Evolutionary conservation across 768 basidiomycete species (phyloP).

Genomic region (Rubroboletus satanas): DNA sequence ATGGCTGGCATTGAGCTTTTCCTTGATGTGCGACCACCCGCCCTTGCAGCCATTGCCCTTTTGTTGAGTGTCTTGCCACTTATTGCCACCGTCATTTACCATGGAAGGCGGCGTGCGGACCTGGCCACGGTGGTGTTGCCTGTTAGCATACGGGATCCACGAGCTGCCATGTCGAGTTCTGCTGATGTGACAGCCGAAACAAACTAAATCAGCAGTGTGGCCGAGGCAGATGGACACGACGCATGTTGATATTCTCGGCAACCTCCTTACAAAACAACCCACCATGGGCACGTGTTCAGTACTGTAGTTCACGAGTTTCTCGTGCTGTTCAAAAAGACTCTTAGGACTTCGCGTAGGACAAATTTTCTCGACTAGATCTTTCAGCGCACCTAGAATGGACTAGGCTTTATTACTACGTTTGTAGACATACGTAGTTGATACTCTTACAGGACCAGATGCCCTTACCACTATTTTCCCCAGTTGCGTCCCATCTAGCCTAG

Average conservation of each 20-base stretch:
- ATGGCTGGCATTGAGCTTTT: constrained; percentile 10
- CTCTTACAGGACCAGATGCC: not conserved
- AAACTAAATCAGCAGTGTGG: not conserved
- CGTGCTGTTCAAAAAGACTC: not conserved
- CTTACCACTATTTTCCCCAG: not conserved
- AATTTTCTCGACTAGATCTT: not conserved
- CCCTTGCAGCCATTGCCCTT: constrained; percentile 3
- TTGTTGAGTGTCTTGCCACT: constrained; percentile 10
- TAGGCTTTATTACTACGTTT: not conserved
- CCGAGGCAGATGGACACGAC: not conserved
- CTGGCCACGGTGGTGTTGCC: not conserved
- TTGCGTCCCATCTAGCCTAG: not conserved
- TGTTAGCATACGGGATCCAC: not conserved
- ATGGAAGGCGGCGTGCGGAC: not conserved
- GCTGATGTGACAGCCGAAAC: not conserved
- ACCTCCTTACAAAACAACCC: not conserved
- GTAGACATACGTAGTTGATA: not conserved
- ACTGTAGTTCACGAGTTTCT: no score
- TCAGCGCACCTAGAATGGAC: not conserved
- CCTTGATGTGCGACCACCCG: constrained; percentile 4
- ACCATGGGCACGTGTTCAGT: not conserved
- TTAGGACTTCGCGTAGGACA: not conserved
- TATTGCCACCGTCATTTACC: not conserved
- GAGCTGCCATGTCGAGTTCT: no score
- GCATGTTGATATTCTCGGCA: not conserved